Evolutionary conservation across 225 moss, liverwort and hornwort species (phyloP).

Genomic region (Ulota crispa): DNA sequence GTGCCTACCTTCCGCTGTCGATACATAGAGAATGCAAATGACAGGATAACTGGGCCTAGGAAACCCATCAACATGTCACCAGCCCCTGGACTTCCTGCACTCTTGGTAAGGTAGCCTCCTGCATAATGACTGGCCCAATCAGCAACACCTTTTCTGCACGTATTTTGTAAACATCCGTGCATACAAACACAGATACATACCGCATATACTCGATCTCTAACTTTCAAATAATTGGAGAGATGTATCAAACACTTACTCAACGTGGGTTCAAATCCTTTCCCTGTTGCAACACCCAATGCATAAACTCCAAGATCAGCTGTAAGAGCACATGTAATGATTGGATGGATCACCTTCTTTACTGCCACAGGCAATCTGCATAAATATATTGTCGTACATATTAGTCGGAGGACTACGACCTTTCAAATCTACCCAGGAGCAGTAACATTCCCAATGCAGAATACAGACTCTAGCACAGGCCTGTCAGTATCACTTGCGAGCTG

Average conservation of each 20-base stretch:
- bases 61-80: constrained; percentile 95
- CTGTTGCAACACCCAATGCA: constrained; percentile 59
- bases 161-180: not conserved
- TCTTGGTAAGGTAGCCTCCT: constrained; percentile 95
- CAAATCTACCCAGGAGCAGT: not conserved
- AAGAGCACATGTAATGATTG: constrained; percentile 88
- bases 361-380: constrained; percentile 68
- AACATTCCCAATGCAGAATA: constrained; percentile 6
- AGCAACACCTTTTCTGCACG: constrained; percentile 10
- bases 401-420: constrained; percentile 6
- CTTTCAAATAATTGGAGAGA: constrained; percentile 14
- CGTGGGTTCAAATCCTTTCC: constrained; percentile 74
- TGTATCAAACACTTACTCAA: constrained; percentile 57
- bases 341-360: constrained; percentile 79
- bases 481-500: not conserved
- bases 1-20: constrained; percentile 81
- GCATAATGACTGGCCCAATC: constrained; percentile 35
- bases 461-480: not conserved
- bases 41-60: constrained; percentile 90
- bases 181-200: not conserved
- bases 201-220: not conserved
- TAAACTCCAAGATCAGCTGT: constrained; percentile 72
- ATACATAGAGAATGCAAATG: constrained; percentile 98
- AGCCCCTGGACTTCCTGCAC: constrained; percentile 84
- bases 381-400: constrained; percentile 19